A percentile compares a stretch with the other conserved stretches of the same genome.
phyloP scores from a whole-genome alignment of 2,329 filamentous ascomycete species.

The Colletotrichum neosansevieriae region DNA sequence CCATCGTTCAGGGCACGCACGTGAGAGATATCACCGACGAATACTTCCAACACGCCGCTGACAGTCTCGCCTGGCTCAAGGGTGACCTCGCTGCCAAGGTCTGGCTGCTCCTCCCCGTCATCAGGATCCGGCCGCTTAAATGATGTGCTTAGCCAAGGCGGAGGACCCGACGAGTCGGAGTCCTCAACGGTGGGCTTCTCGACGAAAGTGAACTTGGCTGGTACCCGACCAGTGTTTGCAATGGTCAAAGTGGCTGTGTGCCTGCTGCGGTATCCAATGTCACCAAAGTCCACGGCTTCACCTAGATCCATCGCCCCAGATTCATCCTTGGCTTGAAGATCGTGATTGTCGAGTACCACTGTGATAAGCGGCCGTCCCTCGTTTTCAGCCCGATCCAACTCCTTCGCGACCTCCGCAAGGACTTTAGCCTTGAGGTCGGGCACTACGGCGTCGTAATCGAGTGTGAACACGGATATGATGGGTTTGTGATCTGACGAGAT shows the following conservation, averaged over 20 bases:
- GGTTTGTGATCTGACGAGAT: constrained; percentile 97
- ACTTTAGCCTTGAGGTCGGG: constrained; percentile 86
- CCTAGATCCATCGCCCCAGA: constrained; percentile 52
- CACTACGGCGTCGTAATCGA: constrained; percentile 89
- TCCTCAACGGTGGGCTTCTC: constrained; percentile 71
- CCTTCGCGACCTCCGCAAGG: constrained; percentile 86
- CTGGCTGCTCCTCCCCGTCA: constrained; percentile 45
- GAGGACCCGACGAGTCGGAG: constrained; percentile 52
- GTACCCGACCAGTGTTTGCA: constrained; percentile 89
- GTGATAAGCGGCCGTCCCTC: constrained; percentile 87
- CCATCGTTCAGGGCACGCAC: constrained; percentile 80
- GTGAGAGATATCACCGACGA: constrained; percentile 72
- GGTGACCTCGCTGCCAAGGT: constrained; percentile 66
- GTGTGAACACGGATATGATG: constrained; percentile 81
- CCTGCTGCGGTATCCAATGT: constrained; percentile 75
- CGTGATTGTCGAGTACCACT: constrained; percentile 78
- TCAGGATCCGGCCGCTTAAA: constrained; percentile 67
- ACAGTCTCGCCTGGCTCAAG: constrained; percentile 89
- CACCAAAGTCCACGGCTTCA: constrained; percentile 82
- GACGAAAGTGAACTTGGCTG: constrained; percentile 84
- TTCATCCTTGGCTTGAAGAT: constrained; percentile 44
- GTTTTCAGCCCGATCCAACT: constrained; percentile 92
- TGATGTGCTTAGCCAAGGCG: constrained; percentile 78
- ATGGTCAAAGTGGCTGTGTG: constrained; percentile 80
- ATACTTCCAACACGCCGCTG: constrained; percentile 75